Conservation (phyloP, 2,329 filamentous ascomycete genomes). For the Chaetomium globosum region DNA sequence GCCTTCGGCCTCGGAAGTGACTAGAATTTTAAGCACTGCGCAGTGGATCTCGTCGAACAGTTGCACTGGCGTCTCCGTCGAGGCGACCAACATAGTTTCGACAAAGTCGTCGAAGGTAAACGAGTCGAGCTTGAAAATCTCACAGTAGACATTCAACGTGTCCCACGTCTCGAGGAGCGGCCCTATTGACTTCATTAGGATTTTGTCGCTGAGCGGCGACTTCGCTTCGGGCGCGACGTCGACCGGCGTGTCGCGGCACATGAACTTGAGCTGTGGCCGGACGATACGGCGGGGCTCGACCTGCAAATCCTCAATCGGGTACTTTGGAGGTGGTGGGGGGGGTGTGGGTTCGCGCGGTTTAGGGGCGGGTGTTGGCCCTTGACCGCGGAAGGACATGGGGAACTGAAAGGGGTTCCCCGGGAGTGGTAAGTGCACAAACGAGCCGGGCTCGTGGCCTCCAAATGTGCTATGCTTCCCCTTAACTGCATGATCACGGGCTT, state of each 20-base stretch:
- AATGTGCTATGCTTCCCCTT: conserved; percentile 47
- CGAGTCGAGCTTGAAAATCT: conserved; percentile 90
- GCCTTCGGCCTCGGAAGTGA: conserved; percentile 72
- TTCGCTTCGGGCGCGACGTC: conserved; percentile 42
- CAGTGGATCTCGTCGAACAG: conserved; percentile 91
- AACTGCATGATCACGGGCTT: conserved; percentile 45
- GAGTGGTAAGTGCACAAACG: conserved; percentile 45
- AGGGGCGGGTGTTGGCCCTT: conserved; percentile 45
- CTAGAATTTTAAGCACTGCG: conserved; percentile 82
- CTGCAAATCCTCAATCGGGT: conserved; percentile 92
- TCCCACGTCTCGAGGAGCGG: conserved; percentile 90
- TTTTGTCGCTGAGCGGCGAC: conserved; percentile 57
- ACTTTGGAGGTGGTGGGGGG: conserved; percentile 78
- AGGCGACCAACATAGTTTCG: conserved; percentile 79
- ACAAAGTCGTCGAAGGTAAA: conserved; percentile 98
- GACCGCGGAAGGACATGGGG: conserved; percentile 48
- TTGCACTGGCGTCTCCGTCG: conserved; percentile 74
- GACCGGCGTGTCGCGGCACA: conserved; percentile 66
- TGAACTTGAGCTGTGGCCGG: conserved; percentile 76
- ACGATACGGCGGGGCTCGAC: conserved; percentile 68
- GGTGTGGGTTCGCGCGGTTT: conserved; percentile 35
- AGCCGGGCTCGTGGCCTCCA: conserved; percentile 44
- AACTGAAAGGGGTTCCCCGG: conserved; percentile 54
- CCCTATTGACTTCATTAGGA: conserved; percentile 84
- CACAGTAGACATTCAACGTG: conserved; percentile 96